Conservation (phyloP, 192 early-diverging fungal genomes). For the Coemansia sp. region DNA sequence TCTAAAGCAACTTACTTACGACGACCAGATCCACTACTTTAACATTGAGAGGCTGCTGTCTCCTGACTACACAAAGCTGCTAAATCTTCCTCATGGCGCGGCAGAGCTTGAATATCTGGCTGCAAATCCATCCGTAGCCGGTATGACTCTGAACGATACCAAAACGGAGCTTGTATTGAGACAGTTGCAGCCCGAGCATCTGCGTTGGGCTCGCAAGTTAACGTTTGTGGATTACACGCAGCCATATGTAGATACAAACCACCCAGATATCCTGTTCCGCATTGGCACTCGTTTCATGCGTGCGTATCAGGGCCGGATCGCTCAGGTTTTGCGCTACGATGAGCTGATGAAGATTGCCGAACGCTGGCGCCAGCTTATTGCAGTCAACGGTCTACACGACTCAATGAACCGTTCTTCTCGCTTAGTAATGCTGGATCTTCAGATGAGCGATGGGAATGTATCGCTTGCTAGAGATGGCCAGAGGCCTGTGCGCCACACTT, state of each 20-base stretch:
- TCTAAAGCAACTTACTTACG: conserved; percentile 32
- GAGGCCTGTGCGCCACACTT: conserved; percentile 5
- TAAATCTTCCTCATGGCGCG: conserved; percentile 33
- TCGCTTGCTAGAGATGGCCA: conserved; percentile 20
- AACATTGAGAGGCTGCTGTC: conserved; percentile 46
- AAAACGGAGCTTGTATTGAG: conserved; percentile 45
- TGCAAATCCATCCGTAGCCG: conserved; percentile 33
- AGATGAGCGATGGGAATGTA: conserved; percentile 18
- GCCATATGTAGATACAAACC: conserved; percentile 49
- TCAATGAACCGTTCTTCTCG: conserved; percentile 9
- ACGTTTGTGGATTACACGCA: conserved; percentile 53
- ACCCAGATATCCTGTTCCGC: conserved; percentile 52
- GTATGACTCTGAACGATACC: conserved; percentile 49
- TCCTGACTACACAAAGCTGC: conserved; percentile 23
- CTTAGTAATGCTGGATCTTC: conserved; percentile 10
- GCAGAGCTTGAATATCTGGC: conserved; percentile 22
- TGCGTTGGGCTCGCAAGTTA: conserved; percentile 53
- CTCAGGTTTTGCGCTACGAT: conserved; percentile 49
- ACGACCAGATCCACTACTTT: conserved; percentile 54
- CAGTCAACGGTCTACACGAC: conserved; percentile 15
- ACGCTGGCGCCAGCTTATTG: conserved; percentile 44
- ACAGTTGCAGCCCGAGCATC: conserved; percentile 50
- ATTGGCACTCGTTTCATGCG: conserved; percentile 49
- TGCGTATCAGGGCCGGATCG: conserved; percentile 42
- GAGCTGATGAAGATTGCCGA: conserved; percentile 53